Evolutionary conservation across 1,284 basidiomycete species (phyloP).

Genomic region (Ustilago bromivora): DNA sequence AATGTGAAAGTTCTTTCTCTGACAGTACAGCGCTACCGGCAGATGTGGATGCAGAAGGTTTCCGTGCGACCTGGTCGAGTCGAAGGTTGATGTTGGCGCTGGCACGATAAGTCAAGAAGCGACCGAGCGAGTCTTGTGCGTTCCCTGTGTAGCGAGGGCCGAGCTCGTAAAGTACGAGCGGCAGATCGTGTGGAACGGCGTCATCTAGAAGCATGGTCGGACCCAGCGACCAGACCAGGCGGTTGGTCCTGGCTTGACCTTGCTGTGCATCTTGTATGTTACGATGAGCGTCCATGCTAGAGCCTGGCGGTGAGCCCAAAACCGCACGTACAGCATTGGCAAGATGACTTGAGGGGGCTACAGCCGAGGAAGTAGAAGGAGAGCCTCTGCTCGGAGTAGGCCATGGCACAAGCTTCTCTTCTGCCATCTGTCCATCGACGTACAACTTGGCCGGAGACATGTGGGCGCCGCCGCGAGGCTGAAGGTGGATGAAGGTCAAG

Average conservation of each 20-base stretch:
- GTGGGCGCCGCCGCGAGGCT: slow-evolving; percentile 42
- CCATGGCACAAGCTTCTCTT: slow-evolving; percentile 54
- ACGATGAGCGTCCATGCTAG: background rate
- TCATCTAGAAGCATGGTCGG: slow-evolving; percentile 57
- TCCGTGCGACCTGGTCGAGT: slow-evolving; percentile 48
- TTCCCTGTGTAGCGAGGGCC: slow-evolving; percentile 57
- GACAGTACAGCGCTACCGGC: slow-evolving; percentile 9
- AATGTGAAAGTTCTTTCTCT: slow-evolving; percentile 48
- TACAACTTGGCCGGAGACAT: slow-evolving; percentile 55
- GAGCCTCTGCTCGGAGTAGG: slow-evolving; percentile 18
- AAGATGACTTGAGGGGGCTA: background rate
- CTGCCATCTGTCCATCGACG: slow-evolving; percentile 56
- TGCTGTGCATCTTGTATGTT: background rate
- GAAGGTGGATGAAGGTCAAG: slow-evolving; percentile 55
- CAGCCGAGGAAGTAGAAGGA: slow-evolving; percentile 10
- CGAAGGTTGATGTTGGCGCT: slow-evolving; percentile 60
- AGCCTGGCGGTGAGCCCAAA: slow-evolving; percentile 49
- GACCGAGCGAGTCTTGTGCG: slow-evolving; percentile 60
- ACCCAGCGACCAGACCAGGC: slow-evolving; percentile 60
- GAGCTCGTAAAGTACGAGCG: slow-evolving; percentile 56
- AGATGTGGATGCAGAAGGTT: slow-evolving; percentile 10
- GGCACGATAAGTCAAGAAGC: slow-evolving; percentile 60
- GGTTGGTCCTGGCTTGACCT: slow-evolving; percentile 17
- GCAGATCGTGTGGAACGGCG: slow-evolving; percentile 53
- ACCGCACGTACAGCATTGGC: slow-evolving; percentile 44